phyloP scores from a whole-genome alignment of 805 yeast genomes.

The Nakazawaea populi region DNA sequence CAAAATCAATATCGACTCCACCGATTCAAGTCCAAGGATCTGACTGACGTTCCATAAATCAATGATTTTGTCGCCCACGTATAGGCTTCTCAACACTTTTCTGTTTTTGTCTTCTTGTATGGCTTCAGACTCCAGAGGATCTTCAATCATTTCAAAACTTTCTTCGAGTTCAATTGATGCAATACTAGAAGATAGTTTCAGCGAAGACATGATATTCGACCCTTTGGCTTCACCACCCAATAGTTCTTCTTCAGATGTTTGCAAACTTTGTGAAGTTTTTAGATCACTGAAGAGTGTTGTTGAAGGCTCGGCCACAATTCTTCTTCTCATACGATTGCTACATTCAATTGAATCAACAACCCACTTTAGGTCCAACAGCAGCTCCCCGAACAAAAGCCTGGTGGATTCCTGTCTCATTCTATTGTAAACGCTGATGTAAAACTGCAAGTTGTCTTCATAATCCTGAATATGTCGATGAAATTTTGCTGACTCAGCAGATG shows the following conservation, averaged over 20 bases:
- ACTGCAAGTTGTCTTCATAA: conserved; percentile 51
- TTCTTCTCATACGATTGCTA: conserved; percentile 56
- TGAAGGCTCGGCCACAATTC: conserved; percentile 41
- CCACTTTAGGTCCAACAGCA: conserved; percentile 28
- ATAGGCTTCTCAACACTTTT: conserved; percentile 63
- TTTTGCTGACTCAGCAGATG: conserved; percentile 40
- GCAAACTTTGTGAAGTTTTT: no score
- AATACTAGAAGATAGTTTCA: background rate
- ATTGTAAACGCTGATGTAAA: conserved; percentile 42
- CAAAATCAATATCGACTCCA: conserved; percentile 67
- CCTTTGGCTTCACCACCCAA: background rate
- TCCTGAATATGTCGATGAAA: conserved; percentile 57
- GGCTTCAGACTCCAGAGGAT: conserved; percentile 26
- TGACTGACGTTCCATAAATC: conserved; percentile 72
- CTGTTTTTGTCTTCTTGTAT: conserved; percentile 64
- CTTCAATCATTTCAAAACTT: conserved; percentile 39
- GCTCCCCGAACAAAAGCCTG: conserved; percentile 24
- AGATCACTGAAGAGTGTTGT: background rate
- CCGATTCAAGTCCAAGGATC: conserved; percentile 69
- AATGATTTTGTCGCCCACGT: conserved; percentile 64
- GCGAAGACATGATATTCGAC: background rate
- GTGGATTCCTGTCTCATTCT: conserved; percentile 36
- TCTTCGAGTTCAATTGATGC: conserved; percentile 14
- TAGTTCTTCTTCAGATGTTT: background rate
- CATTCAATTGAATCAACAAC: conserved; percentile 67